These are phyloP conservation scores for Suillus variegatus DNA, from an alignment of 768 basidiomycete genomes.

Conservation along the genomic window DNA sequence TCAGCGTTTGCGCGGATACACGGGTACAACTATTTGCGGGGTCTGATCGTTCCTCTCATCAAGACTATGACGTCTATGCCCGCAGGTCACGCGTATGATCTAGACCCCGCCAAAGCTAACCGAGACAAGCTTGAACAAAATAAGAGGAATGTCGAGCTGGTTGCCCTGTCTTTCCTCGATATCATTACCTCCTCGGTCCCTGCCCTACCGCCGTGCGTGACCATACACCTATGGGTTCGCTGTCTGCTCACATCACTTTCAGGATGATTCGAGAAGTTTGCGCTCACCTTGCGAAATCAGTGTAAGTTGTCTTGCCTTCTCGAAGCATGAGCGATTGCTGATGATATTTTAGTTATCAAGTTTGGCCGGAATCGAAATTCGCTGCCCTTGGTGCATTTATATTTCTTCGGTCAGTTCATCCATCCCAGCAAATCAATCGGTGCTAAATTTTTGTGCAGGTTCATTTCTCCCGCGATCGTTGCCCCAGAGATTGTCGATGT, in stretches of 20 bases:
- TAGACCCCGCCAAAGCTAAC: constrained; percentile 65
- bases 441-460: constrained; percentile 45
- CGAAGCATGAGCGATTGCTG: constrained; percentile 11
- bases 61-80: constrained; percentile 74
- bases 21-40: constrained; percentile 89
- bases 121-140: constrained; percentile 70
- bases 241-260: constrained; percentile 10
- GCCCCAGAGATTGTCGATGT: constrained; percentile 85
- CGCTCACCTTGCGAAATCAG: constrained; percentile 73
- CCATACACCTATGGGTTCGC: neutral
- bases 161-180: constrained; percentile 74
- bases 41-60: constrained; percentile 75
- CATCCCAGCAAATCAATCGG: neutral
- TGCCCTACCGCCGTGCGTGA: constrained; percentile 70
- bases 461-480: constrained; percentile 90
- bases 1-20: constrained; percentile 87
- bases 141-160: constrained; percentile 65
- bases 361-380: constrained; percentile 81
- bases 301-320: constrained; percentile 51
- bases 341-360: constrained; percentile 45
- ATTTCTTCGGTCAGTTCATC: constrained; percentile 69
- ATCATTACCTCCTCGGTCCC: constrained; percentile 72
- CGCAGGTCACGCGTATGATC: constrained; percentile 70
- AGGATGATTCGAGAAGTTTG: constrained; percentile 90
- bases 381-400: constrained; percentile 89